Evolutionary conservation across 2,329 filamentous ascomycete genomes (phyloP).

Genomic region (Talaromyces marneffei): DNA sequence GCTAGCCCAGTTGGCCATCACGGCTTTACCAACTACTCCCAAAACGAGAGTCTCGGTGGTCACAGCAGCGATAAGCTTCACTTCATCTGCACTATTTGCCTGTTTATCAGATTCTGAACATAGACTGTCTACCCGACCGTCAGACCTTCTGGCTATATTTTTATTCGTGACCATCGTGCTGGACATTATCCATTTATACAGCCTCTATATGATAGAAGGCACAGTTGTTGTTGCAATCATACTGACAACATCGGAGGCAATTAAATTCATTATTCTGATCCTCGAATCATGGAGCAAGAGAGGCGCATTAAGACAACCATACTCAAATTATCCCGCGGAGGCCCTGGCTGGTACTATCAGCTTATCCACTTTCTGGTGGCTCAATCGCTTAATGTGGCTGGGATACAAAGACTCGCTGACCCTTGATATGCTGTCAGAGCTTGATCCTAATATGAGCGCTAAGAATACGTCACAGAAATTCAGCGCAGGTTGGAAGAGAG

Average conservation of each 20-base stretch:
- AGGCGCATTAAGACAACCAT: background rate
- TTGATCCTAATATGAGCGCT: conserved; percentile 43
- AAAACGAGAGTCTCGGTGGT: background rate
- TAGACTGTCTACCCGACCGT: background rate
- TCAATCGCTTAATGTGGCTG: conserved; percentile 43
- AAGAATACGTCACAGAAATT: conserved; percentile 23
- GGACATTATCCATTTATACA: background rate
- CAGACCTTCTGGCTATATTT: background rate
- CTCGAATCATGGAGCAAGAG: conserved; percentile 1
- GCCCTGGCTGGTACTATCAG: background rate
- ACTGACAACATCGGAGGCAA: background rate
- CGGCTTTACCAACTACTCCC: background rate
- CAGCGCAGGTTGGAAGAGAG: background rate
- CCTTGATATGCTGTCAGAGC: conserved; percentile 36
- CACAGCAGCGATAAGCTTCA: background rate
- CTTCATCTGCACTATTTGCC: background rate
- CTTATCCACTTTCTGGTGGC: conserved; percentile 40
- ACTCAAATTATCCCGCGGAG: background rate
- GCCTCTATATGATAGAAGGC: background rate
- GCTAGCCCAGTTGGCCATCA: background rate
- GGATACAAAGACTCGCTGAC: conserved; percentile 39
- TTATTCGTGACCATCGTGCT: background rate
- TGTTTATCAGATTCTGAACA: background rate
- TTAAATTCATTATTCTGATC: background rate
- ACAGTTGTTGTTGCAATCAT: background rate